These are phyloP conservation scores for Pythium brachiatum DNA, from an alignment of 352 stramenopile species.

Conservation along the genomic window DNA sequence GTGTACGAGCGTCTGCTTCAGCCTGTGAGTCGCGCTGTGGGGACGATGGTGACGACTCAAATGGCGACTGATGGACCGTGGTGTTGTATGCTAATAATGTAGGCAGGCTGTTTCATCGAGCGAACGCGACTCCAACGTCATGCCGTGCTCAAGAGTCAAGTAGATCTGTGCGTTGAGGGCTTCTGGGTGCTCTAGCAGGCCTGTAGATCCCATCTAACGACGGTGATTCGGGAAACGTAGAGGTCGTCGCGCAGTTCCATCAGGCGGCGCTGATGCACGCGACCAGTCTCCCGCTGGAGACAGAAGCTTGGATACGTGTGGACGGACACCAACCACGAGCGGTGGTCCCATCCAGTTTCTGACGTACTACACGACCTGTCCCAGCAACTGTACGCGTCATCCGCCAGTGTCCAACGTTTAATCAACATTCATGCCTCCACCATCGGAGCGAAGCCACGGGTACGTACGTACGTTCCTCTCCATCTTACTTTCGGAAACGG, in stretches of 20 bases:
- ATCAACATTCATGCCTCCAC: conserved; percentile 12
- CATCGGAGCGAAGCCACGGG: neutral
- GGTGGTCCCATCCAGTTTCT: too few species aligned
- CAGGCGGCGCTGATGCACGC: conserved; percentile 27
- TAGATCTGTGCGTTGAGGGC: conserved; percentile 16
- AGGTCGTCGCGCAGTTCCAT: conserved; percentile 38
- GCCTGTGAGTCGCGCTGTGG: conserved; percentile 31
- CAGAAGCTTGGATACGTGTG: conserved; percentile 41
- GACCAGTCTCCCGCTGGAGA: conserved; percentile 33
- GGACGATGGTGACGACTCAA: neutral
- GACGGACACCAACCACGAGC: neutral
- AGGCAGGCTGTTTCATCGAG: neutral
- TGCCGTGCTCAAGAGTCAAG: conserved; percentile 10
- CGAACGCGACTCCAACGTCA: conserved; percentile 10
- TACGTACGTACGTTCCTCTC: too few species aligned
- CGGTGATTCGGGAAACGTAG: conserved; percentile 27
- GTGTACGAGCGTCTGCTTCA: conserved; percentile 52
- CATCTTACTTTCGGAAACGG: too few species aligned
- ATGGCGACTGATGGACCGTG: neutral
- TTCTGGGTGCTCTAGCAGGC: neutral
- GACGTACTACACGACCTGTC: conserved; percentile 3
- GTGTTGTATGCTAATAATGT: neutral
- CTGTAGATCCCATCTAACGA: neutral
- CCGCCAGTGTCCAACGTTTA: conserved; percentile 4
- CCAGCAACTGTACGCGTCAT: conserved; percentile 1